Percentiles rank a stretch among this genome's conserved stretches.
These are phyloP conservation scores for Falciphora oryzae DNA, from an alignment of 2,329 filamentous ascomycete genomes.

Conservation along the genomic window DNA sequence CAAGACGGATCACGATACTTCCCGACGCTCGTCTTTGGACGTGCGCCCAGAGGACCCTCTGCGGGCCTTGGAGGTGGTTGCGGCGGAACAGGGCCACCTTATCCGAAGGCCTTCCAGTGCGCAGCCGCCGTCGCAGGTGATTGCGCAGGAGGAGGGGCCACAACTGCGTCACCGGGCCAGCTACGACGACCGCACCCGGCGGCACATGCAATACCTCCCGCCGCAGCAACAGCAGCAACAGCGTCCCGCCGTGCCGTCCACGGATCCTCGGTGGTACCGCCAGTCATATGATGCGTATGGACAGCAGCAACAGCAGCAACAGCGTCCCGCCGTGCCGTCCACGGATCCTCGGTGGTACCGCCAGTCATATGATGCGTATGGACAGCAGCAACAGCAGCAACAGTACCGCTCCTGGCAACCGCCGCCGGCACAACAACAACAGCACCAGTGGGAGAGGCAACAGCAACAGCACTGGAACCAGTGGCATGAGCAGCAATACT, in stretches of 20 bases:
- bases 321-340: neutral
- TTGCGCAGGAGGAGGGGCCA: conserved; percentile 14
- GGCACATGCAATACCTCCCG: neutral
- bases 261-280: neutral
- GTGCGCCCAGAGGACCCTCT: too few species aligned
- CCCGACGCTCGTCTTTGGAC: conserved; percentile 22
- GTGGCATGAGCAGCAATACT: too few species aligned
- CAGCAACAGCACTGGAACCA: conserved; percentile 22
- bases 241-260: neutral
- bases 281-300: conserved; percentile 14
- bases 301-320: conserved; percentile 10
- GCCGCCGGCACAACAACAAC: neutral
- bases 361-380: conserved; percentile 13
- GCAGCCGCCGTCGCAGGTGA: conserved; percentile 19
- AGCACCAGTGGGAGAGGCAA: conserved; percentile 10
- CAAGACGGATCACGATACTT: conserved; percentile 22
- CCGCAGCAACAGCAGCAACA: conserved; percentile 8
- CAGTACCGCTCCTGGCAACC: neutral
- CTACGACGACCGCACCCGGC: conserved; percentile 19
- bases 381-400: conserved; percentile 11
- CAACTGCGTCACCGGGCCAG: conserved; percentile 28
- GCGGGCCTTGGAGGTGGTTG: too few species aligned
- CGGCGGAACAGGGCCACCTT: neutral
- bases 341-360: neutral
- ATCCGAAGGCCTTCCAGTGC: conserved; percentile 3